These are phyloP conservation scores for Colletotrichum sp. DNA, from an alignment of 2,329 filamentous ascomycete species.

Conservation along the genomic window DNA sequence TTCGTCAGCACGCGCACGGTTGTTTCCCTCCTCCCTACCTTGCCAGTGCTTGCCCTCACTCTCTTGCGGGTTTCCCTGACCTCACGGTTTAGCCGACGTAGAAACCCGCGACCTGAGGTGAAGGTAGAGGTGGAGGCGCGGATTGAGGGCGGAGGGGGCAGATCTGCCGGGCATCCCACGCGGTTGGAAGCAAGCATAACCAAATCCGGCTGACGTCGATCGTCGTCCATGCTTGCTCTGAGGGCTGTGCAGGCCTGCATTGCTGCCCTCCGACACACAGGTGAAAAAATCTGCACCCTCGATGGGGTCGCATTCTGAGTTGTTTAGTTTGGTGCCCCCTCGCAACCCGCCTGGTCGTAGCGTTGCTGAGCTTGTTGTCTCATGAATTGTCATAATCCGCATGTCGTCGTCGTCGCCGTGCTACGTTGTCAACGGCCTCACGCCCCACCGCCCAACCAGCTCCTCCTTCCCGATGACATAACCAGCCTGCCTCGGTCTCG, in stretches of 20 bases:
- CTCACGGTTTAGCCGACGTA: neutral
- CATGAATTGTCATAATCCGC: slow-evolving; percentile 9
- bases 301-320: neutral
- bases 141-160: neutral
- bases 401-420: neutral
- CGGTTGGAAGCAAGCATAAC: slow-evolving; percentile 12
- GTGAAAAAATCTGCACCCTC: neutral
- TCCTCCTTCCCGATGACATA: neutral
- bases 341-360: neutral
- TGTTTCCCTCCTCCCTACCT: neutral
- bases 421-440: neutral
- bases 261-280: slow-evolving; percentile 9
- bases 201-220: slow-evolving; percentile 5
- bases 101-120: neutral
- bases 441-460: neutral
- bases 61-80: neutral
- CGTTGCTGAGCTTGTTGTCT: neutral
- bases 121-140: neutral
- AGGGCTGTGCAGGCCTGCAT: slow-evolving; percentile 2
- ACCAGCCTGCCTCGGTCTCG: neutral
- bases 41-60: neutral
- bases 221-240: neutral
- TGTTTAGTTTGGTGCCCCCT: slow-evolving; percentile 7
- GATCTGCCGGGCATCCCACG: slow-evolving; percentile 8
- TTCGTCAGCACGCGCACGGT: slow-evolving; percentile 15